phyloP scores from a whole-genome alignment of 2,329 filamentous ascomycete genomes.

The Neofusicoccum umdonicola region DNA sequence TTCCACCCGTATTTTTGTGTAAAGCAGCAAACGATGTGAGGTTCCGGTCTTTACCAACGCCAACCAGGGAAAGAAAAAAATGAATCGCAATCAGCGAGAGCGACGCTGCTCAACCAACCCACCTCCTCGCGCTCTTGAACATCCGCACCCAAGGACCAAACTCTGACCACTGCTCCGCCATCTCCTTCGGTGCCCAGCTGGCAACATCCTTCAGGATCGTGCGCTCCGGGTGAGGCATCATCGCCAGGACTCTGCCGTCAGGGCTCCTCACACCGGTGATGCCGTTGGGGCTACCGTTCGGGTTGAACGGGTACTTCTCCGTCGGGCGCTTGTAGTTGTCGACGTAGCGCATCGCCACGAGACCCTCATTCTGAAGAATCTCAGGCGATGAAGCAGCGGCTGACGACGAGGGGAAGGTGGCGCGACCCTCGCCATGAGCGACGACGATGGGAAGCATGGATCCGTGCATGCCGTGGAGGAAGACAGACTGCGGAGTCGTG shows the following conservation, averaged over 20 bases:
- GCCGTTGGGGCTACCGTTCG: conserved; percentile 78
- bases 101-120: conserved; percentile 62
- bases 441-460: conserved; percentile 81
- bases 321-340: conserved; percentile 77
- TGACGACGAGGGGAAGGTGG: conserved; percentile 46
- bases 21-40: neutral
- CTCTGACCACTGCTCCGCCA: conserved; percentile 67
- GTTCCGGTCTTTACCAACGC: neutral
- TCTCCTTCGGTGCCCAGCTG: conserved; percentile 68
- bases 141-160: conserved; percentile 82
- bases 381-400: conserved; percentile 41
- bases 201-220: conserved; percentile 76
- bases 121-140: conserved; percentile 83
- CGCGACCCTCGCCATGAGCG: conserved; percentile 88
- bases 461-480: conserved; percentile 84
- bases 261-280: conserved; percentile 75
- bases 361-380: conserved; percentile 60
- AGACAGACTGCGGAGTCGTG: conserved; percentile 62
- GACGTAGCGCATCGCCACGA: conserved; percentile 78
- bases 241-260: conserved; percentile 77
- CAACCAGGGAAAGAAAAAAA: neutral
- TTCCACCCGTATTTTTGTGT: neutral
- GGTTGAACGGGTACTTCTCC: conserved; percentile 83
- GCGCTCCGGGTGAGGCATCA: conserved; percentile 95
- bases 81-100: neutral